Evolutionary conservation across 129 eudicot genomes (phyloP), one percentile per base, ranked within the genome.

Genomic region (Lactuca sativa): DNA sequence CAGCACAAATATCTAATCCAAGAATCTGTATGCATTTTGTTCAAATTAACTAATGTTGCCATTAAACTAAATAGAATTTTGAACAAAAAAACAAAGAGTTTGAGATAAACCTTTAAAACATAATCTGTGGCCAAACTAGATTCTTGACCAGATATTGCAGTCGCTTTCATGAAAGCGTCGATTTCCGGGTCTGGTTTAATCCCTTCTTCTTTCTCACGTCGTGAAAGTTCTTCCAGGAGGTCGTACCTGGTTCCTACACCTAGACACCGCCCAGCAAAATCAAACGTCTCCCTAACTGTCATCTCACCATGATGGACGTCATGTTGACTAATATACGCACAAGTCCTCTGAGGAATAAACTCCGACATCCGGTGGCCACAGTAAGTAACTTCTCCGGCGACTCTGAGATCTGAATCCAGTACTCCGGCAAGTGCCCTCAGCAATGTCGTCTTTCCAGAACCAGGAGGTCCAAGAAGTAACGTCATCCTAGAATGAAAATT

Each of bases 401-500:
- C 33, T 54, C 52, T 47, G 3, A 47, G 52, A 47, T 47, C 52
- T 3, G 48, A 73, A 37, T 21, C 47, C 63, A 64, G 43, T 13
- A 8, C 55, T 76, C 97, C 97, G 15, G 96, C 86, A 62, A 91
- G 88, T 7, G 97, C 84, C 80, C 86, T 85, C 76, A 91, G 53
- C 41, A 91, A 71, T 36, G 97, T 76, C 63, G 96, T 88, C 72
- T 91, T 91, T 58, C 97, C 96, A 32, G 88, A 85, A 57, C 97
- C 96, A 4, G 96, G 97, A 73, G 97, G 95, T 37, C 97, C 97
- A 66, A 91, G 92, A 53, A 91, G 82, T 56, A 91, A 78, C 60
- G 97, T 88, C 84, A 88, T 75, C 85, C 97, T 91, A 67, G 82
- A 40, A 48, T n/a, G 9, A 18, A 48, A 32, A 30, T 36, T 47